Evolutionary conservation across 2,329 filamentous ascomycete genomes (phyloP).

Genomic region (Ramularia endophylla): DNA sequence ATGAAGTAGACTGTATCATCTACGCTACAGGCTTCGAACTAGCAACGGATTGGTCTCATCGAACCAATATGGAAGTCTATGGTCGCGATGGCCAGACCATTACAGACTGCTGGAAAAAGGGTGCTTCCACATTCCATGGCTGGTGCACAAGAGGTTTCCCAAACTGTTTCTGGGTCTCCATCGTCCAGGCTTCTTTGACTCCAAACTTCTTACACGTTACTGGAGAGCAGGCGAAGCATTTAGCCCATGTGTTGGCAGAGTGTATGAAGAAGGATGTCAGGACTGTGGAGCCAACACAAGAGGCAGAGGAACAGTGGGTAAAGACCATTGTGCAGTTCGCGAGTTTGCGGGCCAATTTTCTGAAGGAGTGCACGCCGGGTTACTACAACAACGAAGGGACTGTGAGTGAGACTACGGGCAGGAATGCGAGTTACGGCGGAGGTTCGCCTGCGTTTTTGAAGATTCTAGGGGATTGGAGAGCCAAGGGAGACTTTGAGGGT

Average conservation of each 20-base stretch:
- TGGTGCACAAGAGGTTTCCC: constrained; percentile 46
- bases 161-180: constrained; percentile 47
- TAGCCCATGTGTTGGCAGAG: constrained; percentile 40
- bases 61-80: constrained; percentile 19
- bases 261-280: constrained; percentile 24
- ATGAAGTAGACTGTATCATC: constrained; percentile 44
- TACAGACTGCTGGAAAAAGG: constrained; percentile 39
- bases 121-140: constrained; percentile 49
- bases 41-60: constrained; percentile 27
- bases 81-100: constrained; percentile 44
- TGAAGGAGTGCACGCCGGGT: constrained; percentile 48
- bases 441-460: constrained; percentile 17
- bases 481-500: constrained; percentile 14
- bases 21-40: constrained; percentile 42
- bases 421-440: constrained; percentile 17
- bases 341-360: constrained; percentile 32
- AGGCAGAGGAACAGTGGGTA: constrained; percentile 46
- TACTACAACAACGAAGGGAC: constrained; percentile 47
- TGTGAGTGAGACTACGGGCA: constrained; percentile 5
- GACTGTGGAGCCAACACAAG: constrained; percentile 40
- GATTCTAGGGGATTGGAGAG: constrained; percentile 18
- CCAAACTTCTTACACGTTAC: constrained; percentile 37
- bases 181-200: constrained; percentile 37
- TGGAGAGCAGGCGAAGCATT: constrained; percentile 37
- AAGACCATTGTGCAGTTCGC: constrained; percentile 37